phyloP scores from a whole-genome alignment of 1,284 basidiomycete genomes.

The Prillingera fragicola region DNA sequence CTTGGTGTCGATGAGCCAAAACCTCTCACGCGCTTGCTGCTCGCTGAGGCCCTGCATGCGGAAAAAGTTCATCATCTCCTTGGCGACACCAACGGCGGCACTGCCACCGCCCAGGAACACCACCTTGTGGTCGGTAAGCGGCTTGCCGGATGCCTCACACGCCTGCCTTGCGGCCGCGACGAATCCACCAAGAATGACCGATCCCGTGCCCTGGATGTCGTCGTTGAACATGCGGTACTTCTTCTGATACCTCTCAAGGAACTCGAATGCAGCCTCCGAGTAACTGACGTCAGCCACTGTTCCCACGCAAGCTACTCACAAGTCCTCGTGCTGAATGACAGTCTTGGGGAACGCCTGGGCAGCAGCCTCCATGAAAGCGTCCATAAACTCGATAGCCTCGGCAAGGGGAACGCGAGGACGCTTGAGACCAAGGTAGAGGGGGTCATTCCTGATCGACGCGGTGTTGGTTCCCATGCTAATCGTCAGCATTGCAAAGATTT shows the following conservation, averaged over 20 bases:
- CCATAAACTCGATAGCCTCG: constrained; percentile 70
- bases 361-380: constrained; percentile 86
- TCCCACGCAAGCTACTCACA: constrained; percentile 42
- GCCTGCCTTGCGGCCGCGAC: constrained; percentile 78
- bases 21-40: constrained; percentile 69
- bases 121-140: constrained; percentile 72
- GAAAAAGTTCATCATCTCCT: constrained; percentile 85
- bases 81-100: constrained; percentile 61
- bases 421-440: constrained; percentile 81
- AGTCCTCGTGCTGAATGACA: constrained; percentile 90
- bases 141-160: constrained; percentile 62
- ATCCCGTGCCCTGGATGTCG: constrained; percentile 76
- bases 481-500: background rate
- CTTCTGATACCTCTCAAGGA: constrained; percentile 67
- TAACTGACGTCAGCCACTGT: constrained; percentile 45
- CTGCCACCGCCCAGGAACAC: constrained; percentile 63
- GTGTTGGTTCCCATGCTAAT: constrained; percentile 76
- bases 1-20: constrained; percentile 78
- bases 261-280: constrained; percentile 77
- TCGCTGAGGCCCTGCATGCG: constrained; percentile 64
- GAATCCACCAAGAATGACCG: constrained; percentile 86
- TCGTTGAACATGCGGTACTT: constrained; percentile 84
- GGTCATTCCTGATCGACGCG: constrained; percentile 72
- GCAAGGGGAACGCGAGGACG: constrained; percentile 62
- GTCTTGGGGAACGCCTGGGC: constrained; percentile 65